These are phyloP conservation scores for Fusarium sp. DNA, from an alignment of 2,329 filamentous ascomycete species.

Conservation along the genomic window DNA sequence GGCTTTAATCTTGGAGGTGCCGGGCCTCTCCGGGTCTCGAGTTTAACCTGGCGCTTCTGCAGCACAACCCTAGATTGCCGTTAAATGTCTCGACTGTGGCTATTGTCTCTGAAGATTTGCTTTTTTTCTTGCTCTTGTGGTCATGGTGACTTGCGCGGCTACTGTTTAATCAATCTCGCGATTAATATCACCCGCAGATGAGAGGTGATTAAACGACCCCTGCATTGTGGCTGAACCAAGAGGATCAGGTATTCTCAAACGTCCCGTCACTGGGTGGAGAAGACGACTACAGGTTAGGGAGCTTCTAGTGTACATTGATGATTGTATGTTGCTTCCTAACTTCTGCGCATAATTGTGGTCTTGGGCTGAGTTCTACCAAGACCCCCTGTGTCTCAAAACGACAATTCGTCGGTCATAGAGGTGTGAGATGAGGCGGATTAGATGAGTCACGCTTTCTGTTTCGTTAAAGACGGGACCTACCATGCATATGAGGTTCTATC, in stretches of 20 bases:
- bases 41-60: not conserved
- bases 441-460: not conserved
- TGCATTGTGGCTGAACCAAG: slow-evolving; percentile 11
- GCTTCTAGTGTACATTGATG: slow-evolving; percentile 6
- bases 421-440: not conserved
- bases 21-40: slow-evolving; percentile 14
- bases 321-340: not conserved
- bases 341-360: not conserved
- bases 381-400: not conserved
- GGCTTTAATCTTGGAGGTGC: slow-evolving; percentile 2
- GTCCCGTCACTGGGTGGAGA: slow-evolving; percentile 12
- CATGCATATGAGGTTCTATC: not conserved
- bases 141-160: slow-evolving; percentile 7
- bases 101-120: not conserved
- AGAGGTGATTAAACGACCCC: slow-evolving; percentile 24
- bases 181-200: slow-evolving; percentile 23
- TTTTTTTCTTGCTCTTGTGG: slow-evolving; percentile 5
- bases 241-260: slow-evolving; percentile 5
- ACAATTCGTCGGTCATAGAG: slow-evolving; percentile 8
- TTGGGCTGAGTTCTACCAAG: not conserved
- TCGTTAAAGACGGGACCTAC: not conserved
- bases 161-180: slow-evolving; percentile 19
- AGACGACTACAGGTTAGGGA: not conserved
- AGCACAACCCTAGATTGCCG: not conserved
- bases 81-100: slow-evolving; percentile 1